Base-by-base conservation (phyloP, 2,329 filamentous ascomycete species). In the Clarireedia homoeocarpa region DNA sequence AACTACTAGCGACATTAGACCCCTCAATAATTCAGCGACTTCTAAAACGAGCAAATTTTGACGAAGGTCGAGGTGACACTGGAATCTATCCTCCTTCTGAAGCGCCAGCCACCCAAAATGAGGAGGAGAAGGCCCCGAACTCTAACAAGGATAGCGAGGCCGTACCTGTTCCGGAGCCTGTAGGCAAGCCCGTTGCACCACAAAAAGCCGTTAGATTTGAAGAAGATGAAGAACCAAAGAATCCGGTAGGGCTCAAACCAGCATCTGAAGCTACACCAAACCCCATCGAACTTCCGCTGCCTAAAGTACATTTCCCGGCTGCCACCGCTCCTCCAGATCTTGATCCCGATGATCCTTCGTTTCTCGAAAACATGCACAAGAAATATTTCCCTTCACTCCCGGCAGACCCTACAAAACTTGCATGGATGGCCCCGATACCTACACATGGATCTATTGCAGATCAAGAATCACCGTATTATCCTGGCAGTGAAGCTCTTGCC, bases 331-430 rank as follows among this genome's bases (percentile, higher is more conserved):
- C 78, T 2, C 87, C 88, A 10, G 85, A 90, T 58, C 85, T 97
- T 61, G 89, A 97, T 69, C 91, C 91, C 0, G 77, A 82, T 39
- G 89, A 91, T 58, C 86, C 89, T 0, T 78, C 89, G 67, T 97
- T 97, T 74, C 84, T 97, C 57, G 73, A 82, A 48, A 86, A 89
- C 56, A 82, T 99, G 5, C 91, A 96, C 76, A 74, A 84, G 23
- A 96, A 96, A 71, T 99, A 96, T 79, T 99, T 96, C 72, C 91
- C 94, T 12, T 82, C 84, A 60, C 84, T 96, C 1, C 84, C 91
- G 2, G 83, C 91, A 54, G 89, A 96, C 71, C 91, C 91, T 0
- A 84, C 85, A 57, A 86, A 89, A 53, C 82, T 96, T 4, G 88
- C 89, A 20, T 99, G 92, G 92, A 94, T 97, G 81, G 84, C 85